Base-by-base conservation (phyloP, 331 rosid genomes). In the Pyrus hybrid region DNA sequence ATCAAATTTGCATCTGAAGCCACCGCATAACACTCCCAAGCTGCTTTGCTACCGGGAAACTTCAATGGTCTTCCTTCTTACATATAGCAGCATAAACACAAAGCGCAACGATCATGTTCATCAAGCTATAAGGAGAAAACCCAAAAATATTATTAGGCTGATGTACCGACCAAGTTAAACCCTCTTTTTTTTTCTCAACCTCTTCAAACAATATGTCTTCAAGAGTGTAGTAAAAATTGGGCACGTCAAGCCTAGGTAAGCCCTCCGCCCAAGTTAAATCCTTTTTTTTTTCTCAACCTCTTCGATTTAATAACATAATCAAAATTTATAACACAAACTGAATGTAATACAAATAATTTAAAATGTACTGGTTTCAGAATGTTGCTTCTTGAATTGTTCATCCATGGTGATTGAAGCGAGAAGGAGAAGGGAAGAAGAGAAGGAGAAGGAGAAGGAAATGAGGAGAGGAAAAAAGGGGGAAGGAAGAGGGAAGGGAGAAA, bases 191-290 rank as follows among this genome's bases (percentile, higher is more conserved):
- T 70, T 85, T 80, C 32, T 28, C 70, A 0, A 53, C 78, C 80
- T 85, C 90, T 58, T 84, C 90, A 13, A 82, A 82, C 8, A 91
- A 62, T 1, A 88, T 62, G 35, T 91, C 93, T 68, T 87, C 93
- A 8, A 49, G 87, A 0, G 83, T 67, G 88, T 88, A 86, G 43
- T 91, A 91, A 79, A 88, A 91, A 82, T 88, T 88, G 10, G 89
- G 88, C 0, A 20, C 57, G 0, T 86, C 80, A 33, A 88, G 64
- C 10, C 91, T 80, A 33, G 91, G 91, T 65, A 90, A 8, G 51
- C 86, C 93, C 77, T 91, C 93, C 13, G 93, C n/a, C n/a, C n/a
- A n/a, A n/a, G n/a, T n/a, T n/a, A n/a, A n/a, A n/a, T n/a, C n/a
- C n/a, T n/a, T n/a, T n/a, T n/a, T n/a, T n/a, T n/a, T n/a, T n/a